Evolutionary conservation across 1,139 yeast species (phyloP), one percentile per base, ranked within the genome.

Genomic region (Geotrichum candidum): DNA sequence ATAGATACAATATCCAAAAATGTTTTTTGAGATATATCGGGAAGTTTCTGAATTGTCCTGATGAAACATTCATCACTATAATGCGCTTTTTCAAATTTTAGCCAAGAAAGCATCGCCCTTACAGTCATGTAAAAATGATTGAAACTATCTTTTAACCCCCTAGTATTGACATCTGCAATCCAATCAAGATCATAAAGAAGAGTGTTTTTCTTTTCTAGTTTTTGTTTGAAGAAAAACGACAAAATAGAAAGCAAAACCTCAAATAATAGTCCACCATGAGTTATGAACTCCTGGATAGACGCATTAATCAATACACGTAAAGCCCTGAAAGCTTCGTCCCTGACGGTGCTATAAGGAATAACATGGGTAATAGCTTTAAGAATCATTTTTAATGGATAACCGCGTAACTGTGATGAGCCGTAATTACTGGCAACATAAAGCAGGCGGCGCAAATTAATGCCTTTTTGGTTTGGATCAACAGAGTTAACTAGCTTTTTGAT

Each of bases 391-490:
- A 50, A 18, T 18, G 59, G 10, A 50, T 57, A 57, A 9, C 57
- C 58, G 18, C 51, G 53, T 18, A 57, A 27, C 4, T 45, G 48
- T 1, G n/a, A 31, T 7, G 35, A 18, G n/a, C 31, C 6, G 23
- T 27, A 52, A 9, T 52, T 57, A 31, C 59, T 53, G 18, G 62
- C 53, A 29, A 60, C 51, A 53, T 53, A 60, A n/a, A 60, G 10
- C 13, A 60, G 53, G 25, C 62, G 46, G 33, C 62, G 56, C 15
- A 60, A 38, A 18, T 60, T 57, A 33, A 60, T 60, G 22, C 60
- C 56, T 54, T 60, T 56, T 50, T 60, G 62, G 54, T 53, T 60
- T 11, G 60, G 62, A 51, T 60, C 62, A 15, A 57, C 54, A 11
- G 60, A 53, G 27, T 38, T 52, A 5, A 54, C 55, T 23, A 60